phyloP scores from a whole-genome alignment of 306 rosid genomes.

The Malus orientalis region DNA sequence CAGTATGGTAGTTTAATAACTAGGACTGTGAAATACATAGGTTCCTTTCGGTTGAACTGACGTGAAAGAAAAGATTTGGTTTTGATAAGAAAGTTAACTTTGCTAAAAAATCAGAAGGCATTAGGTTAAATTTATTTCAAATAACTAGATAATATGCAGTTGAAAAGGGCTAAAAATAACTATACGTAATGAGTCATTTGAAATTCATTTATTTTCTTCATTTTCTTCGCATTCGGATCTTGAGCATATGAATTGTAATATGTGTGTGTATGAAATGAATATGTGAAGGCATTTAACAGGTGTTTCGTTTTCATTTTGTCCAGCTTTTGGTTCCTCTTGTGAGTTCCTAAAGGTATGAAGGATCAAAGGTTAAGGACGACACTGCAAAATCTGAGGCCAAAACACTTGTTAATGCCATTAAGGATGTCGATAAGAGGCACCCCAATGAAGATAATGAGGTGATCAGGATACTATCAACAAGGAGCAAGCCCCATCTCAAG shows the following conservation, averaged over 20 bases:
- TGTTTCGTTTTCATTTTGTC: background rate
- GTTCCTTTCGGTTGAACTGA: no score
- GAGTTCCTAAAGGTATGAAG: constrained; percentile 96
- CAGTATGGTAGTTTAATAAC: background rate
- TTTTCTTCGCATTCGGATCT: no score
- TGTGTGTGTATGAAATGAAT: background rate
- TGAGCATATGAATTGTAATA: no score
- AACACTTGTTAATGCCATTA: constrained; percentile 40
- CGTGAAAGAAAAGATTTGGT: no score
- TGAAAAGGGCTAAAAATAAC: background rate
- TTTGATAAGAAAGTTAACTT: no score
- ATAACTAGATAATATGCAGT: no score
- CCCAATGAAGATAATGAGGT: constrained; percentile 59
- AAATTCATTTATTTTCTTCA: background rate
- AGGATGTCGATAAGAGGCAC: constrained; percentile 35
- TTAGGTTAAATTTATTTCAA: no score
- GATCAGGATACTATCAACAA: constrained; percentile 57
- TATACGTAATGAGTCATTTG: background rate
- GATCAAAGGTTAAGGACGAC: constrained; percentile 52
- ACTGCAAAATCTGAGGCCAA: constrained; percentile 65
- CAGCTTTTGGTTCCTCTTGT: constrained; percentile 80
- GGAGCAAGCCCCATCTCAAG: constrained; percentile 68
- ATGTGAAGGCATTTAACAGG: background rate
- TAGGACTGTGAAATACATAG: no score
- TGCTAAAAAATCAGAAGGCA: no score